Conservation (phyloP, 805 yeast species). For the Vanderwaltozyma yarrowii region DNA sequence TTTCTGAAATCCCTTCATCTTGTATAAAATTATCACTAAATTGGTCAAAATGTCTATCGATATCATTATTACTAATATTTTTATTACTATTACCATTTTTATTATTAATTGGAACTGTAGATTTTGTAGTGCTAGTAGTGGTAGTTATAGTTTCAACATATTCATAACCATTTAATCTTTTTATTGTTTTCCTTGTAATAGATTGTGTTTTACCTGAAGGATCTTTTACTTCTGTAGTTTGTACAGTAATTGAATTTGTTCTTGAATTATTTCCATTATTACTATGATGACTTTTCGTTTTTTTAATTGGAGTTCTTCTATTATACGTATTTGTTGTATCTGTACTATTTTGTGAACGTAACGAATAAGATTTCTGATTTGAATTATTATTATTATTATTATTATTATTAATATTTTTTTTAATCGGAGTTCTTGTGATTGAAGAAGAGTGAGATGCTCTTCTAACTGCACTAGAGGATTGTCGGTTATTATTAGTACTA, state of each 20-base stretch:
- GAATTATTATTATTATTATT: background rate
- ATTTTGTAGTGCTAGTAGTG: slow-evolving; percentile 17
- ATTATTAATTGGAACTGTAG: slow-evolving; percentile 6
- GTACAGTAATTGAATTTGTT: slow-evolving; percentile 31
- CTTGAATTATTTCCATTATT: slow-evolving; percentile 10
- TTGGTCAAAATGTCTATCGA: slow-evolving; percentile 24
- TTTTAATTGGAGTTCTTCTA: background rate
- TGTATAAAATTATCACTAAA: slow-evolving; percentile 20
- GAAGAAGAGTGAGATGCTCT: slow-evolving; percentile 1
- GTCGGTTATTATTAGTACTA: too few species aligned
- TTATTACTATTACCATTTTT: slow-evolving; percentile 13
- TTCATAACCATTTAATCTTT: slow-evolving; percentile 39
- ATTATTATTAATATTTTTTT: background rate
- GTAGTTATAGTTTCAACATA: slow-evolving; percentile 39
- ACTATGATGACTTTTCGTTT: background rate
- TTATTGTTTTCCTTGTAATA: slow-evolving; percentile 43
- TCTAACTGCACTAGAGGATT: background rate
- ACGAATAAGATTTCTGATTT: slow-evolving; percentile 10
- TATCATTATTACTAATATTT: slow-evolving; percentile 19
- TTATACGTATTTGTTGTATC: slow-evolving; percentile 1
- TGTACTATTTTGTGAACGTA: slow-evolving; percentile 12
- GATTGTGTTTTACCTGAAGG: slow-evolving; percentile 44
- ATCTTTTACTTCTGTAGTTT: slow-evolving; percentile 42
- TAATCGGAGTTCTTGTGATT: background rate
- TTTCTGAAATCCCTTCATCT: slow-evolving; percentile 7